Conservation (phyloP, 1,139 yeast genomes). For the Candida tropicalis region DNA sequence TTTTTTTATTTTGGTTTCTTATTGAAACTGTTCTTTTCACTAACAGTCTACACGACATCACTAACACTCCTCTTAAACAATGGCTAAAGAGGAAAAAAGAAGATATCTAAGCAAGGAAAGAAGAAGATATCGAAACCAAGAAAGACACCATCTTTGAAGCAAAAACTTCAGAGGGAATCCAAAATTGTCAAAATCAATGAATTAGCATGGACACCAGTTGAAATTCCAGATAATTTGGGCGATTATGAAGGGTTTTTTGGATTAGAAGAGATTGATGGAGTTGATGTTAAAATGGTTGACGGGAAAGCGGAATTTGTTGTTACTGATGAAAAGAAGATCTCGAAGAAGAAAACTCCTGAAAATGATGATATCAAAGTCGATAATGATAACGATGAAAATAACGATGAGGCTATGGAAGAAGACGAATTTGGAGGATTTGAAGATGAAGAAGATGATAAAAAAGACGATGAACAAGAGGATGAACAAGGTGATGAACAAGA, state of each 20-base stretch:
- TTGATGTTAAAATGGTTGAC: slow-evolving; percentile 67
- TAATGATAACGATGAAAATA: slow-evolving; percentile 18
- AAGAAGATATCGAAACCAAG: slow-evolving; percentile 17
- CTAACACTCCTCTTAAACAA: no score
- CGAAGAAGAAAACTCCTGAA: slow-evolving; percentile 18
- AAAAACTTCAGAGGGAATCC: slow-evolving; percentile 34
- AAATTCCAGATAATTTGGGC: slow-evolving; percentile 79
- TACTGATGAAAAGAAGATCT: slow-evolving; percentile 21
- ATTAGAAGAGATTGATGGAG: slow-evolving; percentile 92
- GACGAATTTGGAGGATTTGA: slow-evolving; percentile 13
- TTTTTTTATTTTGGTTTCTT: neutral
- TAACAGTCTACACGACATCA: no score
- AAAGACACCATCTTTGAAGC: slow-evolving; percentile 33
- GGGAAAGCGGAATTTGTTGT: slow-evolving; percentile 69
- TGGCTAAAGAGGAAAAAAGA: slow-evolving; percentile 13
- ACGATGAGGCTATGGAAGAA: slow-evolving; percentile 17
- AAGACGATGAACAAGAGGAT: slow-evolving; percentile 22
- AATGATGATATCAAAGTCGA: slow-evolving; percentile 15
- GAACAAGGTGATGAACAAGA: slow-evolving; percentile 31
- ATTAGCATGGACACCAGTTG: slow-evolving; percentile 78
- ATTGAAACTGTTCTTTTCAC: no score
- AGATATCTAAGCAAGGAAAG: slow-evolving; percentile 11
- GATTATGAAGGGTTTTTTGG: slow-evolving; percentile 93
- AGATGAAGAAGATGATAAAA: slow-evolving; percentile 12
- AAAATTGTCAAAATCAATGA: slow-evolving; percentile 53